Conservation (phyloP, 495 filamentous ascomycete species). For the Neurospora africana region DNA sequence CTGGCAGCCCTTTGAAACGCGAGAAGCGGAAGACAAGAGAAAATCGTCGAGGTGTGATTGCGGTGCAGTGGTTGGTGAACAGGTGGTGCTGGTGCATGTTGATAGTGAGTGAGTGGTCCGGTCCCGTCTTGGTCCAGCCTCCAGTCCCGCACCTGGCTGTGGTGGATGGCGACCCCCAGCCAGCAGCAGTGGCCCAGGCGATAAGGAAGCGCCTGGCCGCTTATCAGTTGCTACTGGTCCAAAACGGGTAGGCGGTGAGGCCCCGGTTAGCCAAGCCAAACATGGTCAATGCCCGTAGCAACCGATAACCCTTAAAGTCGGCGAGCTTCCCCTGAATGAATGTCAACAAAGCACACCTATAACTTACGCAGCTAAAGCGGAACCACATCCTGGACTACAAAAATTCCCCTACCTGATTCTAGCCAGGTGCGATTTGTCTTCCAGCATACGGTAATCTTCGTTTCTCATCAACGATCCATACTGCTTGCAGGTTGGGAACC, state of each 20-base stretch:
- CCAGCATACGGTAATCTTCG: neutral
- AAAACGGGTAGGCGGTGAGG: conserved; percentile 2
- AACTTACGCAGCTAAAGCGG: neutral
- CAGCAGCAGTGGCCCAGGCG: neutral
- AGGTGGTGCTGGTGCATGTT: neutral
- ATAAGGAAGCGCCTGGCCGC: neutral
- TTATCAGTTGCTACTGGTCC: neutral
- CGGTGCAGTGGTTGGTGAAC: neutral
- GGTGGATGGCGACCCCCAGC: neutral
- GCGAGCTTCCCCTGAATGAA: neutral
- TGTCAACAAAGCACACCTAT: neutral
- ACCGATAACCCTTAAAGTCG: neutral
- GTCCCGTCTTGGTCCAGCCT: neutral
- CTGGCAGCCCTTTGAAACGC: neutral
- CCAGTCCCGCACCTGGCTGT: neutral
- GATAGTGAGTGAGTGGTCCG: neutral
- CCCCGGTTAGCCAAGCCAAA: neutral
- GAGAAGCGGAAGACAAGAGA: neutral
- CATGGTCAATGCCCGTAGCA: neutral
- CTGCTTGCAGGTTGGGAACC: neutral
- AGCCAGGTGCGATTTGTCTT: neutral
- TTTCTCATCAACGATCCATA: neutral
- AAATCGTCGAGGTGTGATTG: neutral
- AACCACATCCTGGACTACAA: neutral
- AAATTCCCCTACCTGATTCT: neutral